Evolutionary conservation across 1,284 basidiomycete species (phyloP).

Genomic region (Fomitopsis schrenkii): DNA sequence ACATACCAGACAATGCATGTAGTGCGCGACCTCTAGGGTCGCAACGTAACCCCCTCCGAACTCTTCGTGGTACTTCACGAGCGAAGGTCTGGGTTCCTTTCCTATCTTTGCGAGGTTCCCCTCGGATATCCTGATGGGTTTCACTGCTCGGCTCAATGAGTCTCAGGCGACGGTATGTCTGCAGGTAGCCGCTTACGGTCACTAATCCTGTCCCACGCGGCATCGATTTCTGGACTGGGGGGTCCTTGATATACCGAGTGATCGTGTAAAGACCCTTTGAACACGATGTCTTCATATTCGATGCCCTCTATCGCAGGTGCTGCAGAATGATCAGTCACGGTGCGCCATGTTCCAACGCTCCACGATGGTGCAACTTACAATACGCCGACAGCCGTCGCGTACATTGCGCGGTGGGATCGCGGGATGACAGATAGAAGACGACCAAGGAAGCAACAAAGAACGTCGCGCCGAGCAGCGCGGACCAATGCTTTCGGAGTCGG

Average conservation of each 20-base stretch:
- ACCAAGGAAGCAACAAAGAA: background rate
- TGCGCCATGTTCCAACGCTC: background rate
- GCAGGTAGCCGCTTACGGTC: background rate
- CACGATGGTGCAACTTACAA: background rate
- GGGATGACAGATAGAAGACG: background rate
- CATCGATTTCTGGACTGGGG: background rate
- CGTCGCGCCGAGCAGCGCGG: background rate
- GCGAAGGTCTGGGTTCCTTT: background rate
- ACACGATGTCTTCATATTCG: background rate
- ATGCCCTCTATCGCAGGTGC: background rate
- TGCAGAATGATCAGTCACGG: background rate
- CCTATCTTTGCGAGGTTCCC: background rate
- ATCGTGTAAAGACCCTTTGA: background rate
- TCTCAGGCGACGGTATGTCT: no score
- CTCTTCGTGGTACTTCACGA: background rate
- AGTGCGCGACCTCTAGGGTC: background rate
- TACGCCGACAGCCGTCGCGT: background rate
- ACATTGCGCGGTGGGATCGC: background rate
- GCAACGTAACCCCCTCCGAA: background rate
- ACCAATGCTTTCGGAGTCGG: background rate
- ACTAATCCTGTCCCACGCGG: slow-evolving; percentile 1
- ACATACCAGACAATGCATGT: slow-evolving; percentile 3
- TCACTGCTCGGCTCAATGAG: background rate
- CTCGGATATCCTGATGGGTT: background rate
- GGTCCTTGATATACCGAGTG: background rate